Percentiles rank a stretch among this genome's conserved stretches.
Evolutionary conservation across 345 rosid genomes (phyloP).

Genomic region (Eucalyptus virginea): DNA sequence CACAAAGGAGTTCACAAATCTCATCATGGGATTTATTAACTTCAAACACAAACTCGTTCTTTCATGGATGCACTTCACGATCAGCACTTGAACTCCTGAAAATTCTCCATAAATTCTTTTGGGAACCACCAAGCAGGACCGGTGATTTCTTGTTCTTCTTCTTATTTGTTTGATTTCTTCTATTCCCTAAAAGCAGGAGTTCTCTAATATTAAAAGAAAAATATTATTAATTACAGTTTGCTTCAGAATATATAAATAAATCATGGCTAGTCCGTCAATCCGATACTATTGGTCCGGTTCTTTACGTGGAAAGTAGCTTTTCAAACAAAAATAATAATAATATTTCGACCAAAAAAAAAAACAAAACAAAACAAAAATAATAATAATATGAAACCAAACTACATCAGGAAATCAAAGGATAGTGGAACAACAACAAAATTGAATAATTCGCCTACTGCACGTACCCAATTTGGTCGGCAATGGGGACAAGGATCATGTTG

Average conservation of each 20-base stretch:
- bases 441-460: background rate
- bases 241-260: background rate
- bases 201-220: background rate
- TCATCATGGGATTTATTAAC: background rate
- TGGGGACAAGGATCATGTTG: background rate
- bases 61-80: background rate
- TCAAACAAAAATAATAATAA: background rate
- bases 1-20: background rate
- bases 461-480: background rate
- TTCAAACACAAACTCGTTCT: background rate
- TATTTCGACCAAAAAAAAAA: too few species aligned
- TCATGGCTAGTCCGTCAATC: background rate
- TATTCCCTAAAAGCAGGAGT: background rate
- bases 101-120: background rate
- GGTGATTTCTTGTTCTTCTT: background rate
- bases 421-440: background rate
- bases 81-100: background rate
- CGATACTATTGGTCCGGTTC: background rate
- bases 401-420: background rate
- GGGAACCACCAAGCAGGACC: background rate
- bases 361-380: too few species aligned
- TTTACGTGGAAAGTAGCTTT: background rate
- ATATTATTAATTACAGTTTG: background rate
- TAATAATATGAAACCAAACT: background rate
- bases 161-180: background rate